Conservation (phyloP, 2,329 filamentous ascomycete genomes). For the Fusarium sp. region DNA sequence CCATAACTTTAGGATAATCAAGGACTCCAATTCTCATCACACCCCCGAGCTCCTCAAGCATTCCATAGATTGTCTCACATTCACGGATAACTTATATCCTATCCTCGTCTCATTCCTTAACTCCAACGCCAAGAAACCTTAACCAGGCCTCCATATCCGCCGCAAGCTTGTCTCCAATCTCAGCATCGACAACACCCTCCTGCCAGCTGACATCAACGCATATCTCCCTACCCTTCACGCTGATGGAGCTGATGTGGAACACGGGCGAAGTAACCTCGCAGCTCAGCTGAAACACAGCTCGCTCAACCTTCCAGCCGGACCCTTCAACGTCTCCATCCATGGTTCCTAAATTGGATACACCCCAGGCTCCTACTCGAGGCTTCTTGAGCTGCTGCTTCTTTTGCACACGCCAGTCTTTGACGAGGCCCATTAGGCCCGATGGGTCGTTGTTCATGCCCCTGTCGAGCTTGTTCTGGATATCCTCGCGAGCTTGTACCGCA, state of each 20-base stretch:
- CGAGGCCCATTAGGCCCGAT: constrained; percentile 42
- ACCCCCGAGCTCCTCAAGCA: constrained; percentile 8
- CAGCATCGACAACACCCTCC: constrained; percentile 33
- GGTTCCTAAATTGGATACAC: constrained; percentile 48
- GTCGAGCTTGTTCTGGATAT: constrained; percentile 35
- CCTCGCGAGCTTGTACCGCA: constrained; percentile 22
- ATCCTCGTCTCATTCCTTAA: constrained; percentile 20
- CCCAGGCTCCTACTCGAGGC: constrained; percentile 41
- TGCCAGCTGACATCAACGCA: constrained; percentile 47
- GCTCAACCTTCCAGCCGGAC: constrained; percentile 41
- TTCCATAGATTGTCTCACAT: neutral
- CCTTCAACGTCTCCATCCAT: constrained; percentile 37
- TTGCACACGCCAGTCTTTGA: constrained; percentile 44
- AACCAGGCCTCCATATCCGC: constrained; percentile 41
- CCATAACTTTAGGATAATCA: too few species aligned
- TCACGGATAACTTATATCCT: constrained; percentile 1
- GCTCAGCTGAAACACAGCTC: constrained; percentile 41
- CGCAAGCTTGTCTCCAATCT: constrained; percentile 38
- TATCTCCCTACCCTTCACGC: constrained; percentile 40
- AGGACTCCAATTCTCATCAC: neutral
- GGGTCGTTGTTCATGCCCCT: constrained; percentile 42
- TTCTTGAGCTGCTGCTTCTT: constrained; percentile 36
- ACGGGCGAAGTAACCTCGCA: constrained; percentile 39
- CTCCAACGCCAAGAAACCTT: constrained; percentile 30
- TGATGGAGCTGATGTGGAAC: constrained; percentile 42